phyloP scores from a whole-genome alignment of 2,329 filamentous ascomycete species.

The Paraphaeosphaeria sporulosa region DNA sequence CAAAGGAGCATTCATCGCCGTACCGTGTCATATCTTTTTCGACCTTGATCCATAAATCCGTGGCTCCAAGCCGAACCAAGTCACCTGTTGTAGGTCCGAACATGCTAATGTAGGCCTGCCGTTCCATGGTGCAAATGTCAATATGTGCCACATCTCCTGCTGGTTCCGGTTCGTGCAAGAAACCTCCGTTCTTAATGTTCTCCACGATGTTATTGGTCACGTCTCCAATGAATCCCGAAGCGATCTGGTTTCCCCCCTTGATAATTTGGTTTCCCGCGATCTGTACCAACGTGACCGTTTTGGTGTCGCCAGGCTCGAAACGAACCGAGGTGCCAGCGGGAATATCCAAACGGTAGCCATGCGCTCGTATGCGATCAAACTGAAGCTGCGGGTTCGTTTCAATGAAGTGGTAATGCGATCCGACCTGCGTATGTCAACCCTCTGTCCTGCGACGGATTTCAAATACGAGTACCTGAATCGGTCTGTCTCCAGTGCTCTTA shows the following conservation, averaged over 20 bases:
- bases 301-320: slow-evolving; percentile 92
- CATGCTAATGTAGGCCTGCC: slow-evolving; percentile 83
- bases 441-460: neutral
- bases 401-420: slow-evolving; percentile 95
- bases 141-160: slow-evolving; percentile 63
- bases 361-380: slow-evolving; percentile 83
- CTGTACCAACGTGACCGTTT: slow-evolving; percentile 88
- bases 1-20: slow-evolving; percentile 94
- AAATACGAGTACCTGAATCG: slow-evolving; percentile 72
- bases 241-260: slow-evolving; percentile 82
- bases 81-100: slow-evolving; percentile 94
- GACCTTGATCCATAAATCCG: slow-evolving; percentile 88
- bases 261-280: slow-evolving; percentile 84
- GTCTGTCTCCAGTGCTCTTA: slow-evolving; percentile 85
- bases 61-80: slow-evolving; percentile 79
- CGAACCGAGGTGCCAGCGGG: slow-evolving; percentile 89
- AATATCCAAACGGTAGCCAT: slow-evolving; percentile 88
- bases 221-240: slow-evolving; percentile 74
- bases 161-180: slow-evolving; percentile 77
- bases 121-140: slow-evolving; percentile 73
- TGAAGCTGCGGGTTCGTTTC: slow-evolving; percentile 90
- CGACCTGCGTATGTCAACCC: slow-evolving; percentile 60
- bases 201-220: slow-evolving; percentile 70
- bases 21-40: slow-evolving; percentile 86
- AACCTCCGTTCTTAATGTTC: slow-evolving; percentile 74